Evolutionary conservation across 768 basidiomycete genomes (phyloP).

Genomic region (Russula sp.): DNA sequence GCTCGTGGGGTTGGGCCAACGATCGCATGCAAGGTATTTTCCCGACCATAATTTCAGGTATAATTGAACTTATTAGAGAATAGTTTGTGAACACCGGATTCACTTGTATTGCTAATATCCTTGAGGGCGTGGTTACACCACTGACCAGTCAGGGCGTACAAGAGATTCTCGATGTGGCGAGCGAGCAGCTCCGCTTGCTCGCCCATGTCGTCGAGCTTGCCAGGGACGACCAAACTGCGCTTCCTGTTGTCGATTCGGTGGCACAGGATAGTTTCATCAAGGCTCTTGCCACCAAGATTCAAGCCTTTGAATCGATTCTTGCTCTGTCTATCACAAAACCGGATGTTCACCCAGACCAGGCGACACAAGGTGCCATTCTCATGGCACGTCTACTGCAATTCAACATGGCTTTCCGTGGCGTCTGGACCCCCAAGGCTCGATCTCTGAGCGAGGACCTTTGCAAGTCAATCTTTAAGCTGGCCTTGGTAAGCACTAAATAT

Average conservation of each 20-base stretch:
- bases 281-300: constrained; percentile 48
- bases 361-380: constrained; percentile 49
- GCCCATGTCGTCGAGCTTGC: constrained; percentile 67
- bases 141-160: constrained; percentile 33
- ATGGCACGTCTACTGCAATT: constrained; percentile 71
- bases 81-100: constrained; percentile 78
- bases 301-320: constrained; percentile 36
- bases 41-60: neutral
- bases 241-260: constrained; percentile 50
- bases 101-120: constrained; percentile 56
- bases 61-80: neutral
- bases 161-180: constrained; percentile 43
- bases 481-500: constrained; percentile 26
- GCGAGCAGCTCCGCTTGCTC: constrained; percentile 65
- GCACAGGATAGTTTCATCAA: constrained; percentile 59
- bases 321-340: constrained; percentile 30
- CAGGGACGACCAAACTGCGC: constrained; percentile 44
- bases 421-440: constrained; percentile 54
- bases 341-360: constrained; percentile 26
- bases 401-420: constrained; percentile 58
- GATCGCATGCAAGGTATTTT: constrained; percentile 63
- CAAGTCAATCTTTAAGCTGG: constrained; percentile 42
- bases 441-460: constrained; percentile 46
- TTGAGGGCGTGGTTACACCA: constrained; percentile 38
- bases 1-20: constrained; percentile 61